Base-by-base conservation (phyloP, 2,329 filamentous ascomycete species). In the Sarocladium kiliense region DNA sequence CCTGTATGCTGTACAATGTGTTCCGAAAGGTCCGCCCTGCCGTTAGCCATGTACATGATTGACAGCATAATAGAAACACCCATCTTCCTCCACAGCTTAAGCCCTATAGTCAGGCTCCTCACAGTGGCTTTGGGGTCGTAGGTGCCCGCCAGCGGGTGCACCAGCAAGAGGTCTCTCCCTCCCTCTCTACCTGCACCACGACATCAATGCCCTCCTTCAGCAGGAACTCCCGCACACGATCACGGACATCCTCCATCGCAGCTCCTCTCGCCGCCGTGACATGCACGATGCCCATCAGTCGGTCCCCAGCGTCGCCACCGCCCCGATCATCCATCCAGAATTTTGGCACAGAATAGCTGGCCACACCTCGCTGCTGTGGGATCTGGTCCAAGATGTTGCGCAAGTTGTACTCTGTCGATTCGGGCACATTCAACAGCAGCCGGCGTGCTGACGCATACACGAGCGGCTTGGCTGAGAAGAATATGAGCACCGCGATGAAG, bases 401-500 rank as follows among this genome's bases (percentile, higher is more conserved):
- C 56, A 97, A 80, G 57, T 84, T 87, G 68, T 97, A 97, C 67
- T 99, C 94, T 11, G 87, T 81, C 59, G 90, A 86, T 41, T 89
- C 89, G 0, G 94, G 90, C 2, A 97, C 81, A 18, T 91, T 90
- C 2, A 99, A 80, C 21, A 99, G 77, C 3, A 99, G 76, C 19
- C 89, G 87, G 63, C 87, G 88, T 1, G 91, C 94, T 1, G 89
- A 91, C 16, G 88, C 91, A 58, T 84, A 85, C 21, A 99, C 91
- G 0, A 99, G 80, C 1, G 94, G 94, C 27, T 93, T 83, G 0
- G 94, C 90, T 9, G 92, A 96, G n/a, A 88, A 81, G 68, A 97
- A 92, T 61, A 99, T 99, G 47, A 99, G 79, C 25, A 94, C 79
- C 0, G 94, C 93, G 61, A 99, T 99, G 57, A 97, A 79, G 68